phyloP scores from a whole-genome alignment of 306 rosid species.

The Vachellia pachyceras region DNA sequence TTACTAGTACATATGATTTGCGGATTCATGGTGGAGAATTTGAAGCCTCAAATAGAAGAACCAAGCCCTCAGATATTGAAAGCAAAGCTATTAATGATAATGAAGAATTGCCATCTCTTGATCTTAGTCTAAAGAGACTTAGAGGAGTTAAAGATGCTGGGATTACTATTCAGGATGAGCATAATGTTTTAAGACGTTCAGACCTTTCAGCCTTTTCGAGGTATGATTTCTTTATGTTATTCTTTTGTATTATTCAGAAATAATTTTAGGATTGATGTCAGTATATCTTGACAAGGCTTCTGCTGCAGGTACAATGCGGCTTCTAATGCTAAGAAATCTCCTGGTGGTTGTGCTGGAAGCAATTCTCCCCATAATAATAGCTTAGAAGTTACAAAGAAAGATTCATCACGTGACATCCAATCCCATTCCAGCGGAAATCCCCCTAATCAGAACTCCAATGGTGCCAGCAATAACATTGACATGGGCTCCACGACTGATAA shows the following conservation, averaged over 20 bases:
- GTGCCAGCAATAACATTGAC: constrained; percentile 71
- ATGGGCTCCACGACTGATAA: constrained; percentile 77
- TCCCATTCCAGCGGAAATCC: constrained; percentile 71
- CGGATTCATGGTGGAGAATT: constrained; percentile 56
- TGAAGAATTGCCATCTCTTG: constrained; percentile 64
- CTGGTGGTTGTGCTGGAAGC: constrained; percentile 68
- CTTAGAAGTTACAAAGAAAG: constrained; percentile 58
- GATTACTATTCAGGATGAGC: constrained; percentile 60
- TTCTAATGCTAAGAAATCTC: constrained; percentile 67
- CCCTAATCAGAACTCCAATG: constrained; percentile 69
- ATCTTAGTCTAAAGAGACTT: constrained; percentile 82
- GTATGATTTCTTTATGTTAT: constrained; percentile 46
- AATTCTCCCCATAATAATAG: constrained; percentile 58
- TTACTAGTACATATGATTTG: constrained; percentile 48
- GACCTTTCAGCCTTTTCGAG: constrained; percentile 87
- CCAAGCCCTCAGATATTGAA: constrained; percentile 47
- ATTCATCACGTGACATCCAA: constrained; percentile 56
- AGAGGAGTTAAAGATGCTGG: constrained; percentile 65
- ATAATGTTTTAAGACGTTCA: constrained; percentile 75
- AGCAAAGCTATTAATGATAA: constrained; percentile 48
- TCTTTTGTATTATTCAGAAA: constrained; percentile 31
- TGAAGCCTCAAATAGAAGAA: constrained; percentile 53
- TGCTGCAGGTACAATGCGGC: constrained; percentile 66
- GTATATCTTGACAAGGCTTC: constrained; percentile 5
- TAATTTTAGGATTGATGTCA: constrained; percentile 14